Base-by-base conservation (phyloP, 352 stramenopile genomes). In the Aphanomyces euteiches region DNA sequence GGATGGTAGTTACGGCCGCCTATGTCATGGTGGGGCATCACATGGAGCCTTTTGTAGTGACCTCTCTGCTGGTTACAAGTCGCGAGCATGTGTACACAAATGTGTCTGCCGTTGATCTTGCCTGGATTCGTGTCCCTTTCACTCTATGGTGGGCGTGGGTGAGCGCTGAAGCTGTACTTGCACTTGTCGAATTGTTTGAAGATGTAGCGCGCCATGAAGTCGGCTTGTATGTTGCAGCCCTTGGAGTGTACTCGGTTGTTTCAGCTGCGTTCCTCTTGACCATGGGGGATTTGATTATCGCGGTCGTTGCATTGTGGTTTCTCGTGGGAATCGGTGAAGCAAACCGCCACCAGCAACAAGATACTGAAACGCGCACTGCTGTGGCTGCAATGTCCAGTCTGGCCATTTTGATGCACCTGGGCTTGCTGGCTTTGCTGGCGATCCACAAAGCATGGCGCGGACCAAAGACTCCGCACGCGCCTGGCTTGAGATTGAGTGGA, bases 371-470 rank as follows among this genome's bases (percentile, higher is more conserved):
- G 28, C 17, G 17, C 28, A 39, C 3, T 28, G 54, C 54, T 50
- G 43, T 50, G 43, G 10, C 0, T n/a, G 37, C 54, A 6, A 17
- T 61, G 54, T 3, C 54, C 12, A 15, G 15, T 7, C 54, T 61
- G 7, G 54, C 28, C 12, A 37, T 37, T 28, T 61, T 61, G 3
- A 37, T 61, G 5, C n/a, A 45, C 28, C 3, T 28, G 17, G 54
- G 54, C 12, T 41, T 61, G n/a, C 15, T 61, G 19, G 39, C 28
- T 17, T 39, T 61, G 10, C 43, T 61, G 54, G 54, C 43, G 54
- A 28, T 61, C 12, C 54, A 61, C 54, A 61, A 61, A 37, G 54
- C 3, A 37, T 61, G 54, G 54, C 54, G 54, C 13, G 54, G 54
- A 7, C 54, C 54, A 6, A 61, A 61, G 37, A 37, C 19, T n/a